Conservation (phyloP, 1,139 yeast genomes). For the Debaryomyces fabryi region DNA sequence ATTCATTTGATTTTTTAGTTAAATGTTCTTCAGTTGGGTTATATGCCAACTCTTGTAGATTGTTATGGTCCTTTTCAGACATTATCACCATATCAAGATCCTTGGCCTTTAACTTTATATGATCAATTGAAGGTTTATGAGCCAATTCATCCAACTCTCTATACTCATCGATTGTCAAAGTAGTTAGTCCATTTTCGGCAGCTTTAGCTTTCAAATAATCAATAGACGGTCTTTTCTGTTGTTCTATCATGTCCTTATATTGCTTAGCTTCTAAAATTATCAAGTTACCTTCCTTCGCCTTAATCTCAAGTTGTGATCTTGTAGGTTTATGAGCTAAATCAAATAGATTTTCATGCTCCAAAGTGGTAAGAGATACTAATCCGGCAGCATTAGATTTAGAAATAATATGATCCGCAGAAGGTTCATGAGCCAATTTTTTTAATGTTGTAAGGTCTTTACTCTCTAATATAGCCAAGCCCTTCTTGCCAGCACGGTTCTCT, state of each 20-base stretch:
- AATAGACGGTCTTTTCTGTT: background rate
- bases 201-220: slow-evolving; percentile 8
- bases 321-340: slow-evolving; percentile 31
- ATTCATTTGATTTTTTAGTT: slow-evolving; percentile 15
- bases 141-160: slow-evolving; percentile 11
- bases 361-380: slow-evolving; percentile 16
- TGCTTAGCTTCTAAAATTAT: slow-evolving; percentile 20
- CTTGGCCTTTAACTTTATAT: slow-evolving; percentile 2
- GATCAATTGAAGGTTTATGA: slow-evolving; percentile 11
- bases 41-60: slow-evolving; percentile 14
- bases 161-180: background rate
- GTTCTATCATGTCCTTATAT: slow-evolving; percentile 12
- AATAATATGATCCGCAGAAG: slow-evolving; percentile 18
- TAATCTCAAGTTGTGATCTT: slow-evolving; percentile 12
- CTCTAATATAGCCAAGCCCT: slow-evolving; percentile 19
- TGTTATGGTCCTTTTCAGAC: background rate
- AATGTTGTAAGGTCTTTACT: slow-evolving; percentile 16
- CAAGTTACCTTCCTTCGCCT: slow-evolving; percentile 13
- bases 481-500: slow-evolving; percentile 15
- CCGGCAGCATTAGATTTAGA: slow-evolving; percentile 13
- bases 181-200: background rate
- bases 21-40: slow-evolving; percentile 14
- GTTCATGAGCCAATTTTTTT: slow-evolving; percentile 19
- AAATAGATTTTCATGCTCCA: slow-evolving; percentile 21
- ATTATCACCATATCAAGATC: background rate